Evolutionary conservation across 192 early-diverging fungal species (phyloP).

Genomic region (Umbelopsis sp.): DNA sequence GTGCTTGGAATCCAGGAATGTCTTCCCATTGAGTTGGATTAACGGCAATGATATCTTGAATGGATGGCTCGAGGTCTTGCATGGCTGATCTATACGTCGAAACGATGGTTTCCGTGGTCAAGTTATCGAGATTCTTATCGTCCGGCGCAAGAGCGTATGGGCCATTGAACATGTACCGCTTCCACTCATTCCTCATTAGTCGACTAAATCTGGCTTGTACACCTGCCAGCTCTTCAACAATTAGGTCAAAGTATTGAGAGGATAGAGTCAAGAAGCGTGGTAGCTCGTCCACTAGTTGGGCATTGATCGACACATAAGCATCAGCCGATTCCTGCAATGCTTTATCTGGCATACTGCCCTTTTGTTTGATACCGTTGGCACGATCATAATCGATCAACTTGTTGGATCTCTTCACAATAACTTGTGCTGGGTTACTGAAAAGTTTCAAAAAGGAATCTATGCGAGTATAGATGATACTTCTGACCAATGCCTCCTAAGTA

Average conservation of each 20-base stretch:
- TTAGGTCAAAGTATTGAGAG: conserved; percentile 61
- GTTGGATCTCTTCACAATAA: conserved; percentile 74
- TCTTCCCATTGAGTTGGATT: conserved; percentile 4
- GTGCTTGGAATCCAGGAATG: conserved; percentile 1
- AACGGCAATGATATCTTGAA: conserved; percentile 9
- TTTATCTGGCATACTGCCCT: conserved; percentile 69
- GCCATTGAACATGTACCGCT: conserved; percentile 38
- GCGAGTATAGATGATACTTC: conserved; percentile 42
- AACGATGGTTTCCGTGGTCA: neutral
- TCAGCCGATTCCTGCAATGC: conserved; percentile 64
- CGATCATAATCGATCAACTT: conserved; percentile 77
- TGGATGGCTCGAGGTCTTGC: conserved; percentile 5
- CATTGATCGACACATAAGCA: conserved; percentile 68
- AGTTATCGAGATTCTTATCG: neutral
- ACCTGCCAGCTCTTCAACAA: conserved; percentile 56
- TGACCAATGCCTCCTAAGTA: conserved; percentile 20
- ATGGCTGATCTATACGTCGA: neutral
- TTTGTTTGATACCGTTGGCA: conserved; percentile 57
- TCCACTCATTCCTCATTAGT: conserved; percentile 46
- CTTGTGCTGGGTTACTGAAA: conserved; percentile 65
- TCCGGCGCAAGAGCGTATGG: neutral
- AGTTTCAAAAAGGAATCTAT: conserved; percentile 52
- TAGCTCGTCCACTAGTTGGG: conserved; percentile 73
- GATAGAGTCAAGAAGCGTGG: conserved; percentile 64
- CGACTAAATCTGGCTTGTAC: conserved; percentile 58